phyloP scores from a whole-genome alignment of 331 rosid species.

The Rhamnella rubrinervis region DNA sequence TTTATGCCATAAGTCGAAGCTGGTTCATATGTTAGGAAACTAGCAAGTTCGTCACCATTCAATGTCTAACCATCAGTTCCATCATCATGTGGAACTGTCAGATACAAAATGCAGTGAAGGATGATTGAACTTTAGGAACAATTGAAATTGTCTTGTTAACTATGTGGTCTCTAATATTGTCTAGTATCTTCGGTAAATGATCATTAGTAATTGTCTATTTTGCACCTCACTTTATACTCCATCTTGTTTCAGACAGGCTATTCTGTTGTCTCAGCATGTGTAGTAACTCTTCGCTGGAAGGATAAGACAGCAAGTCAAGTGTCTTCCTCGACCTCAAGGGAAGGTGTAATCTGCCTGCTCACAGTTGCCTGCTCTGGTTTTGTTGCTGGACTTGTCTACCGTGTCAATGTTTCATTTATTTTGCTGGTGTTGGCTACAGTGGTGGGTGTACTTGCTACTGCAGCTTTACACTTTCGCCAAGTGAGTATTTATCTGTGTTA shows the following conservation, averaged over 20 bases:
- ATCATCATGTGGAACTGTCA: no score
- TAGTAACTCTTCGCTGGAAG: constrained; percentile 82
- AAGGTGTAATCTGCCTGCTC: constrained; percentile 76
- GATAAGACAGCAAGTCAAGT: constrained; percentile 51
- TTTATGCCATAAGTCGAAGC: not conserved
- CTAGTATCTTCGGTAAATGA: not conserved
- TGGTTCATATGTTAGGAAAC: not conserved
- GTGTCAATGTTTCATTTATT: constrained; percentile 44
- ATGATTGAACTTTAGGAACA: constrained; percentile 9
- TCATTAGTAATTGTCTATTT: not conserved
- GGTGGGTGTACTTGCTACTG: constrained; percentile 49
- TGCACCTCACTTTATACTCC: constrained; percentile 19
- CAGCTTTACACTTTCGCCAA: constrained; percentile 70
- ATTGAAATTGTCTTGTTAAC: constrained; percentile 1
- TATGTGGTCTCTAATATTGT: not conserved
- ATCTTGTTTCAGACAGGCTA: constrained; percentile 77
- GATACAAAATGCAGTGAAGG: not conserved
- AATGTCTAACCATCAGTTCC: no score
- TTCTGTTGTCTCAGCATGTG: constrained; percentile 93
- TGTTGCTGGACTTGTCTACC: constrained; percentile 67
- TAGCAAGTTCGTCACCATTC: no score
- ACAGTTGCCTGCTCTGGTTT: constrained; percentile 68
- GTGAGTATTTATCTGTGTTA: constrained; percentile 40
- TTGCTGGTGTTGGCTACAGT: constrained; percentile 42
- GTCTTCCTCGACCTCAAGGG: constrained; percentile 56